These are phyloP conservation scores for Ensete glaucum DNA, from an alignment of 176 grass and related monocot genomes.

Conservation along the genomic window DNA sequence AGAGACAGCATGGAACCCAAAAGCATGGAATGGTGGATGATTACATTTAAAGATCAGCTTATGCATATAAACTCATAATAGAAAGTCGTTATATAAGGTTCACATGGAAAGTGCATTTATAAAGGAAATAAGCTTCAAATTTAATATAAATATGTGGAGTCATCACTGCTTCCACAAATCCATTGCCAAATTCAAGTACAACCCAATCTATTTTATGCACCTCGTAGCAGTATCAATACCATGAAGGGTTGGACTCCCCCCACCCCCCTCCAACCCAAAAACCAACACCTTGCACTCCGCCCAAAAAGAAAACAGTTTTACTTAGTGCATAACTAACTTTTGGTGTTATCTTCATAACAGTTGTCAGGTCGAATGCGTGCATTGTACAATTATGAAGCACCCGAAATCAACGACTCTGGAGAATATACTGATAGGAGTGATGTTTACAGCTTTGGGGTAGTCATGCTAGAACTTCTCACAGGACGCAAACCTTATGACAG, in stretches of 20 bases:
- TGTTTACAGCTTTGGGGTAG: conserved; percentile 87
- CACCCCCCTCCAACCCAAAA: too few species aligned
- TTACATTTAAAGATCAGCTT: too few species aligned
- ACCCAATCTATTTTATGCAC: background rate
- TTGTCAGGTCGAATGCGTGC: conserved; percentile 54
- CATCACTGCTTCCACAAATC: background rate
- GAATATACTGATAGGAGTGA: conserved; percentile 71
- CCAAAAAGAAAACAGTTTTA: too few species aligned
- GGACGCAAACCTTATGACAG: conserved; percentile 85
- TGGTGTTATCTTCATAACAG: conserved; percentile 33
- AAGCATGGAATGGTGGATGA: too few species aligned
- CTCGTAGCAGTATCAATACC: background rate
- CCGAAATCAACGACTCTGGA: conserved; percentile 76
- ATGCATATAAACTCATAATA: background rate
- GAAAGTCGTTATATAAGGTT: background rate
- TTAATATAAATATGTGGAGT: background rate
- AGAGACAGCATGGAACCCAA: too few species aligned
- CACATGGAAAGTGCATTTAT: background rate
- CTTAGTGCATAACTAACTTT: background rate
- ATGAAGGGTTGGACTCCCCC: too few species aligned
- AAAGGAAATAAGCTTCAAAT: background rate
- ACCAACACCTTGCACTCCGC: too few species aligned
- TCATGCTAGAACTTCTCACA: conserved; percentile 97
- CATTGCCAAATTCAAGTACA: background rate
- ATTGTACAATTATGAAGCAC: conserved; percentile 81